Base-by-base conservation (phyloP, 768 basidiomycete genomes). In the Psilocybe cubensis region DNA sequence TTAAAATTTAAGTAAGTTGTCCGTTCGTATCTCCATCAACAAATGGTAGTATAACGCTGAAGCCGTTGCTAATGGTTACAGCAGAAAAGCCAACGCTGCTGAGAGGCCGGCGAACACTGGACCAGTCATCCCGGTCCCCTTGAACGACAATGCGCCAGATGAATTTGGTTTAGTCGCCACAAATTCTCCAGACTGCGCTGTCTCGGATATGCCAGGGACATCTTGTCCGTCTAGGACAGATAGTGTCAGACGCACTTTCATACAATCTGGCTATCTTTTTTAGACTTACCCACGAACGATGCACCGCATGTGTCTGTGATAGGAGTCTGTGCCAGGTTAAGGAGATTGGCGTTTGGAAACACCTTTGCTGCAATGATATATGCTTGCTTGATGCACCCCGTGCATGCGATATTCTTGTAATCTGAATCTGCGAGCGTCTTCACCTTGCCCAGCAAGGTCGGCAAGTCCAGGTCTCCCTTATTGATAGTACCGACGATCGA, bases 371-470 rank as follows among this genome's bases (percentile, higher is more conserved):
- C 63, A 21, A 81, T 65, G 7, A 66, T 71, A 60, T 77, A 79
- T 18, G 72, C 74, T n/a, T 76, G 76, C 68, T 83, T 78, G 52
- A 75, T 70, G 63, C 82, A 83, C 51, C 72, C 67, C 29, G 79
- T 78, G 66, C 82, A 83, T 8, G 74, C 64, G 14, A 80, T 59
- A 10, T 70, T 77, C 33, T 69, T 59, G 52, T 69, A 58, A 25
- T 73, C 72, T 11, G 66, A 59, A 6, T 63, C 48, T 40, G 68
- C 51, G 38, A 74, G 54, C 24, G 64, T 69, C 54, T 68, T 63
- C 31, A 68, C 65, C 24, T 65, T 66, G 27, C 50, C 54, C 35
- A 56, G 50, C 23, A 66, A 46, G 56, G 49, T 63, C 24, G 49
- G 43, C 40, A 70, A 43, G 56, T 68, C 64, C 10, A 72, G 48